A percentile compares a stretch with the other conserved stretches of the same genome.
Evolutionary conservation across 768 basidiomycete genomes (phyloP).

Genomic region (Mycena kentingensis): DNA sequence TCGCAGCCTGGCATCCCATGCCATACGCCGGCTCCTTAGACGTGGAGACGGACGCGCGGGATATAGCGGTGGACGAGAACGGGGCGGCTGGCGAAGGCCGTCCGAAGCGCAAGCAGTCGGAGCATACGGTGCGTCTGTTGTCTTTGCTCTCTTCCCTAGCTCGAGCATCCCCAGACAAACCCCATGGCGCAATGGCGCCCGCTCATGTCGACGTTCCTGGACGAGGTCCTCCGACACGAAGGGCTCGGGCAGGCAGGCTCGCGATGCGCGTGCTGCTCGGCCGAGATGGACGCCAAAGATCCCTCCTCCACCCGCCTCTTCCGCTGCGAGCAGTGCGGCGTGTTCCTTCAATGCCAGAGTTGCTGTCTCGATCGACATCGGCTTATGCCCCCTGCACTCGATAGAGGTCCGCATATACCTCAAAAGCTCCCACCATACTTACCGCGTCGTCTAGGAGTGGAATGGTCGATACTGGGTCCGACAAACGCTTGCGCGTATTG

Average conservation of each 20-base stretch:
- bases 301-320: neutral
- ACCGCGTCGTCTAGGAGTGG: no score
- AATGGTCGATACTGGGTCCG: constrained; percentile 7
- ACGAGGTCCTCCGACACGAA: constrained; percentile 6
- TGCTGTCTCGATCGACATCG: neutral
- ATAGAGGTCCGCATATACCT: neutral
- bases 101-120: constrained; percentile 6
- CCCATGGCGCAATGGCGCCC: constrained; percentile 12
- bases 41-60: no score
- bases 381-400: neutral
- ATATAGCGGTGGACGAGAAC: no score
- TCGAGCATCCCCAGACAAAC: neutral
- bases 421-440: neutral
- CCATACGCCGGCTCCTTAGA: no score
- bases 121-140: neutral
- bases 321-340: constrained; percentile 2
- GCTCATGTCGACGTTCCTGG: neutral
- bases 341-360: neutral
- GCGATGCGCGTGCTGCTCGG: neutral
- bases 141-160: neutral
- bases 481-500: neutral
- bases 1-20: no score
- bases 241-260: constrained; percentile 1
- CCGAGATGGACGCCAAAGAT: neutral
- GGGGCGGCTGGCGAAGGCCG: no score